phyloP scores from a whole-genome alignment of 495 filamentous ascomycete genomes.

The Annulohypoxylon nitens region DNA sequence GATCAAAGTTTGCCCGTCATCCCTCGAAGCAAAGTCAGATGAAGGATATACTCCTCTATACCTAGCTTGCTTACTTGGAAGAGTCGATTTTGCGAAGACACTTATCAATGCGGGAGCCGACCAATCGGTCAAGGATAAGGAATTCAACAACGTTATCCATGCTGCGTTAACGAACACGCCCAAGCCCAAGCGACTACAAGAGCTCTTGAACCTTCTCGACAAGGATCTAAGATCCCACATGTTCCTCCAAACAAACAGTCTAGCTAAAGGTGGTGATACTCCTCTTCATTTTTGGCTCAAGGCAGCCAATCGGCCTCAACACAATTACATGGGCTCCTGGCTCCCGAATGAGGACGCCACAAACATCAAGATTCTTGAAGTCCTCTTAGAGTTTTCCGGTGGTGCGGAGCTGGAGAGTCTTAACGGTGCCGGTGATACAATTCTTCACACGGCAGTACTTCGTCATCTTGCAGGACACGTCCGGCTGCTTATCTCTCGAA shows the following conservation, averaged over 20 bases:
- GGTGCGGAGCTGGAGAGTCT: conserved; percentile 69
- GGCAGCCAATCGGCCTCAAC: conserved; percentile 25
- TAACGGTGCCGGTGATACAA: conserved; percentile 75
- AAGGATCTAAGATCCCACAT: conserved; percentile 55
- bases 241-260: conserved; percentile 56
- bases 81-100: conserved; percentile 65
- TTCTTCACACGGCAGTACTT: conserved; percentile 69
- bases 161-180: conserved; percentile 57
- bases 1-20: conserved; percentile 67
- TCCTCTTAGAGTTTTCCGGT: conserved; percentile 66
- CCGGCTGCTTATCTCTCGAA: conserved; percentile 64
- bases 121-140: conserved; percentile 66
- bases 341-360: conserved; percentile 21
- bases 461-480: conserved; percentile 53
- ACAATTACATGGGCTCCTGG: background rate
- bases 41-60: conserved; percentile 72
- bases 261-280: conserved; percentile 52
- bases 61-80: conserved; percentile 66
- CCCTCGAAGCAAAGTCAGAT: conserved; percentile 67
- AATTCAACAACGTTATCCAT: conserved; percentile 72
- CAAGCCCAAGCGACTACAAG: conserved; percentile 49
- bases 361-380: conserved; percentile 49
- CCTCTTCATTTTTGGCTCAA: conserved; percentile 58
- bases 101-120: conserved; percentile 75
- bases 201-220: conserved; percentile 68